Percentiles rank a stretch among this genome's conserved stretches.
These are phyloP conservation scores for Mycena epipterygia DNA, from an alignment of 768 basidiomycete species.

Conservation along the genomic window DNA sequence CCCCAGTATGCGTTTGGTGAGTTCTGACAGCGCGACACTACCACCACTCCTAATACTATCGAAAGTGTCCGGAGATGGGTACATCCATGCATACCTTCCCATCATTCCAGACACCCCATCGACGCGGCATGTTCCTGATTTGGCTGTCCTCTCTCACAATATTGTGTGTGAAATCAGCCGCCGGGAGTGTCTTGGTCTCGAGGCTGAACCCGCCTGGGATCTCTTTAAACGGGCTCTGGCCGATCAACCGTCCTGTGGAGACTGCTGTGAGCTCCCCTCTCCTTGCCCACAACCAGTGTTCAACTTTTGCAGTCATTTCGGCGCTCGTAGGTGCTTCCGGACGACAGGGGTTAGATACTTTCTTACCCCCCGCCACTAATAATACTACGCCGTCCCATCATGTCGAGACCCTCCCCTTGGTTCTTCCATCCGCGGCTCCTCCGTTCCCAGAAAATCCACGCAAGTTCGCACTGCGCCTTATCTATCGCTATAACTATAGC, in stretches of 20 bases:
- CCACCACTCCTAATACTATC: not conserved
- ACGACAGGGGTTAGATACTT: slow-evolving; percentile 16
- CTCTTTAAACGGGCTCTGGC: slow-evolving; percentile 2
- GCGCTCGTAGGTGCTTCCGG: slow-evolving; percentile 26
- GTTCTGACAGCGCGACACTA: not conserved
- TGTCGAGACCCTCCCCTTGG: slow-evolving; percentile 22
- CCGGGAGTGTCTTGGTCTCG: not conserved
- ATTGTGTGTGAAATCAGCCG: slow-evolving; percentile 11
- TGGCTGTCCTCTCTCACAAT: slow-evolving; percentile 9
- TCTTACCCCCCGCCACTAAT: slow-evolving; percentile 23
- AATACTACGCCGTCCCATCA: not conserved
- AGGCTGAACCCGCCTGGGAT: slow-evolving; percentile 10
- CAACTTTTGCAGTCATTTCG: slow-evolving; percentile 19
- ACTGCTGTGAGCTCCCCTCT: slow-evolving; percentile 15
- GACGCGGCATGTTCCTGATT: slow-evolving; percentile 1
- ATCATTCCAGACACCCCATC: slow-evolving; percentile 6
- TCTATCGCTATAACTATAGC: slow-evolving; percentile 30
- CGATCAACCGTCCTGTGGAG: slow-evolving; percentile 5
- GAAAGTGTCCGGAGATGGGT: slow-evolving; percentile 18
- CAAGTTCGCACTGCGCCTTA: slow-evolving; percentile 21
- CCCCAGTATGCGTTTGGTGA: slow-evolving; percentile 14
- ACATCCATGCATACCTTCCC: slow-evolving; percentile 12
- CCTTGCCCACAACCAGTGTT: not conserved
- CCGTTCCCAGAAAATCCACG: slow-evolving; percentile 32
- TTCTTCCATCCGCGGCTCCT: slow-evolving; percentile 17